A percentile compares a stretch with the other conserved stretches of the same genome.
Conservation (phyloP, 139 green algal genomes). For the Coccomyxa sp. region DNA sequence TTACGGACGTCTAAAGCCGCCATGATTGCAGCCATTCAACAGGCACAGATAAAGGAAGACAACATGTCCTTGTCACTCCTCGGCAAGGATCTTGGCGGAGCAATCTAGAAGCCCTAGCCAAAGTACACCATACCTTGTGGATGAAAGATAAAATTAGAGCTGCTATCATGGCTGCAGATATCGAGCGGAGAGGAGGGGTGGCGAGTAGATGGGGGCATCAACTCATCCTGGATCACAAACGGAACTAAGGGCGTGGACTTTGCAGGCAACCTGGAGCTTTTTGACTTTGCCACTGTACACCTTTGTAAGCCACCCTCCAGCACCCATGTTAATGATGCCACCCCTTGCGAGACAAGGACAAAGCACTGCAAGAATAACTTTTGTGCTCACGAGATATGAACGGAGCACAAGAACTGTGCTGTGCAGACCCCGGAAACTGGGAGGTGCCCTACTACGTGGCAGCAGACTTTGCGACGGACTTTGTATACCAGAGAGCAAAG, state of each 20-base stretch:
- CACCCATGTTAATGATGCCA: background rate
- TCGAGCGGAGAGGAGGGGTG: background rate
- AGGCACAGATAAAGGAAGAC: too few relatives aligned
- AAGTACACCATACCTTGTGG: too few relatives aligned
- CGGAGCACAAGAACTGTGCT: background rate
- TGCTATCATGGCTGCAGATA: too few relatives aligned
- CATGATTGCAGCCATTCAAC: too few relatives aligned
- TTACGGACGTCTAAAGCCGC: too few relatives aligned
- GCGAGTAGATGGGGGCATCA: background rate
- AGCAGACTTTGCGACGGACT: conserved; percentile 12
- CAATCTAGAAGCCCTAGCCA: too few relatives aligned
- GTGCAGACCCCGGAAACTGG: conserved; percentile 26
- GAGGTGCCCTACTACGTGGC: background rate
- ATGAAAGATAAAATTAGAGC: too few relatives aligned
- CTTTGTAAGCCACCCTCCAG: conserved; percentile 5
- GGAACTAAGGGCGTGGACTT: conserved; percentile 33
- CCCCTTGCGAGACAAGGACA: background rate
- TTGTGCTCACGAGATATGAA: background rate
- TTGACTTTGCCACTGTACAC: conserved; percentile 32
- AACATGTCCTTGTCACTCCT: too few relatives aligned
- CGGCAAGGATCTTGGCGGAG: too few relatives aligned
- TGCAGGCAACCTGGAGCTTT: conserved; percentile 16
- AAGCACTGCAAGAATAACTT: background rate
- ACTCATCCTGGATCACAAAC: background rate
- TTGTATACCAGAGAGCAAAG: conserved; percentile 15